Evolutionary conservation across 306 rosid genomes (phyloP).

Genomic region (Hippophae rhamnoides): DNA sequence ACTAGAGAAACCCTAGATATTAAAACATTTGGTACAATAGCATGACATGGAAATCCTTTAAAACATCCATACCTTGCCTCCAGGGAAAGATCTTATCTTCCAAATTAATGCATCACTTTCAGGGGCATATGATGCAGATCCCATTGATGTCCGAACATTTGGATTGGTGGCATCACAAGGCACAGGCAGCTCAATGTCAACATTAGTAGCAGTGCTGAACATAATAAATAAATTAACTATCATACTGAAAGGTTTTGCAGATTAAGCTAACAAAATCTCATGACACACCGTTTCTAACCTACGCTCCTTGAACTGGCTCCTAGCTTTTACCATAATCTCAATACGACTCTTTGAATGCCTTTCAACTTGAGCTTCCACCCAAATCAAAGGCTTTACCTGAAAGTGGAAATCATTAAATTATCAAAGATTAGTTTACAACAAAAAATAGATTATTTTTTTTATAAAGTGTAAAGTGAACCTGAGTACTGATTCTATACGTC

Average conservation of each 20-base stretch:
- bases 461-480: constrained; percentile 38
- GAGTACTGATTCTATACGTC: constrained; percentile 95
- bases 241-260: constrained; percentile 16
- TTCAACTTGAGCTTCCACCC: constrained; percentile 98
- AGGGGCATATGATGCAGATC: constrained; percentile 95
- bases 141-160: constrained; percentile 86
- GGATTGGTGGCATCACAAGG: constrained; percentile 91
- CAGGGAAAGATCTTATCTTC: constrained; percentile 95
- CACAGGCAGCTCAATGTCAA: constrained; percentile 89
- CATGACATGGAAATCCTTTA: no score
- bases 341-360: constrained; percentile 93
- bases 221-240: constrained; percentile 14
- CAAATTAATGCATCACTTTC: constrained; percentile 84
- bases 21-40: not conserved
- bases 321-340: constrained; percentile 85
- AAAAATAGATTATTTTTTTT: not conserved
- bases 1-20: not conserved
- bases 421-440: not conserved
- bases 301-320: constrained; percentile 99
- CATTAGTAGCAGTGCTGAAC: constrained; percentile 87
- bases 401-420: constrained; percentile 9
- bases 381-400: constrained; percentile 88
- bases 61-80: constrained; percentile 71
- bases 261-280: constrained; percentile 6
- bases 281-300: constrained; percentile 33